Evolutionary conservation across 148 eudicot species (phyloP).

Genomic region (Rhododendron henanense): DNA sequence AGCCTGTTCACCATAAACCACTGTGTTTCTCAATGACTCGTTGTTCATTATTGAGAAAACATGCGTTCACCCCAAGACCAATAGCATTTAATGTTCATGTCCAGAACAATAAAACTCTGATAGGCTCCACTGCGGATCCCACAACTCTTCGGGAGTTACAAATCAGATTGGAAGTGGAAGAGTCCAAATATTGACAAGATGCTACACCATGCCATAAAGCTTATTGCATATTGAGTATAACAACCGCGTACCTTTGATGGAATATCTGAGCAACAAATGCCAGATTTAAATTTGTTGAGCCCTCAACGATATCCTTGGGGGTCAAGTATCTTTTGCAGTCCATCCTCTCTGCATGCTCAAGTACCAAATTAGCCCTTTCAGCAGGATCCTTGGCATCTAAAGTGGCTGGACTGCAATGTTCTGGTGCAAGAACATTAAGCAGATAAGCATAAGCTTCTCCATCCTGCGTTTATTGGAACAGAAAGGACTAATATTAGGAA

Average conservation of each 20-base stretch:
- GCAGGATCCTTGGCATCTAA: constrained; percentile 67
- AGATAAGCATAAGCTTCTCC: constrained; percentile 90
- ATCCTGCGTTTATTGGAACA: constrained; percentile 39
- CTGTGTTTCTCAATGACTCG: background rate
- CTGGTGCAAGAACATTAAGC: constrained; percentile 84
- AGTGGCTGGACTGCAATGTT: constrained; percentile 46
- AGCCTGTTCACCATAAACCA: background rate
- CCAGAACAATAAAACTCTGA: background rate
- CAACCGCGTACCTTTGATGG: constrained; percentile 48
- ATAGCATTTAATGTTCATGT: background rate
- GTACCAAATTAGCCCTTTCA: constrained; percentile 67
- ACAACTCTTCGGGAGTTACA: background rate
- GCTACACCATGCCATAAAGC: background rate
- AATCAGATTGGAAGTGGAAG: background rate
- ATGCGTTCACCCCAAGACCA: background rate
- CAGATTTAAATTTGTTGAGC: constrained; percentile 74
- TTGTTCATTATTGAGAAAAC: background rate
- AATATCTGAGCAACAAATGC: constrained; percentile 89
- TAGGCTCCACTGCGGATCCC: background rate
- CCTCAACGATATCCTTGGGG: constrained; percentile 77
- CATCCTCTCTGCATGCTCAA: constrained; percentile 78
- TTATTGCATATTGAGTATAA: background rate
- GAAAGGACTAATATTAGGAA: background rate
- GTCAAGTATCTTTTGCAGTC: constrained; percentile 71
- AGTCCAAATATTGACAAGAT: background rate